Evolutionary conservation across 2,329 filamentous ascomycete genomes (phyloP), one percentile per base, ranked within the genome.

Genomic region (Epichloe gansuensis): DNA sequence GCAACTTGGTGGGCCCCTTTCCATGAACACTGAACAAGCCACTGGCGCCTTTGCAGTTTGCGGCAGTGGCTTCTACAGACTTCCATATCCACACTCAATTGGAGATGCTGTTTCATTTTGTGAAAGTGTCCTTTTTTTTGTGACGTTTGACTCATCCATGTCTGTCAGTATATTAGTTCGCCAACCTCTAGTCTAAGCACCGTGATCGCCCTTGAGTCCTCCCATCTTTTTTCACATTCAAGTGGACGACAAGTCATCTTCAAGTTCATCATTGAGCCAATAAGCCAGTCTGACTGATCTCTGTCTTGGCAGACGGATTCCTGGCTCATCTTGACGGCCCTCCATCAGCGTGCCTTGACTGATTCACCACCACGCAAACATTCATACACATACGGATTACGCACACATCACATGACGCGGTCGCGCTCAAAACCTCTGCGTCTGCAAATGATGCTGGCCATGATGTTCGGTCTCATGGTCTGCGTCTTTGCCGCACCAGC

Each of bases 391-490:
- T 15, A 40, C 21, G 38, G 13, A 39, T n/a, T 8, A 21, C 36
- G 15, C 40, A 12, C 13, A 43, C 13, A 42, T 25, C 36, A 12
- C 11, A 44, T 51, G 48, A 5, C n/a, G 23, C 31, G 44, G 27
- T 23, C 52, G 40, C 44, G 43, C 49, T 52, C 50, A 40, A 47
- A 43, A 38, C 13, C 46, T n/a, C n/a, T 47, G 7, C 41, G 31
- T 41, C 38, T 54, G 7, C 50, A 44, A 12, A 12, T 21, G n/a
- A 27, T 60, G 23, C 17, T 63, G 43, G 55, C 58, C 50, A 51
- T 64, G n/a, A 38, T 64, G 8, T 51, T 68, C 36, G 58, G 56
- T 35, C 35, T 67, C 43, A 27, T 67, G 8, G 50, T 66, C 31
- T 61, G 61, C 53, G 48, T 58, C 47, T 58, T 63, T 36, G 52